These are phyloP conservation scores for Fusarium temperatum DNA, from an alignment of 2,329 filamentous ascomycete genomes.

Conservation along the genomic window DNA sequence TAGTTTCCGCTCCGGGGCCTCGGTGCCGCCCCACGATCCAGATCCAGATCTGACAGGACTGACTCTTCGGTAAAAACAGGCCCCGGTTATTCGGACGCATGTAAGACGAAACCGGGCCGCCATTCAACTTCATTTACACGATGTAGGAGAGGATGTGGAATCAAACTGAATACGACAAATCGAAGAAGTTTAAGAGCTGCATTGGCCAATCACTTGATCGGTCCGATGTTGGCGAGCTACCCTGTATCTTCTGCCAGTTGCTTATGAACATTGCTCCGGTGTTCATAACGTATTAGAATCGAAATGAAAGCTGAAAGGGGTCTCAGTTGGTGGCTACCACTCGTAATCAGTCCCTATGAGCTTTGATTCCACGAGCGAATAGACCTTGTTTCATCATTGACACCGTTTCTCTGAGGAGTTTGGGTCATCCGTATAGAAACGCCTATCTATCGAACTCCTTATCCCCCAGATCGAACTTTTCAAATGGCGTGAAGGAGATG, in stretches of 20 bases:
- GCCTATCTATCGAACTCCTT: neutral
- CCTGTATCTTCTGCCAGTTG: neutral
- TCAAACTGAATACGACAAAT: neutral
- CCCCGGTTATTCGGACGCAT: constrained; percentile 22
- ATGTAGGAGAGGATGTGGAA: neutral
- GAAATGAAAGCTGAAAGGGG: neutral
- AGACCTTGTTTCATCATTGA: neutral
- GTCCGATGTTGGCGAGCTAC: neutral
- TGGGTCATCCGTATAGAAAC: neutral
- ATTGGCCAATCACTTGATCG: neutral
- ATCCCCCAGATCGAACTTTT: neutral
- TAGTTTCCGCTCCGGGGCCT: constrained; percentile 13
- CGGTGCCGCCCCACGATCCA: constrained; percentile 13
- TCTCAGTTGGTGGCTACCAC: neutral
- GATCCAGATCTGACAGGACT: neutral
- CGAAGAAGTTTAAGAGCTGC: neutral
- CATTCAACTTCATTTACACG: neutral
- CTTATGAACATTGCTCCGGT: neutral
- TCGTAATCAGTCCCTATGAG: neutral
- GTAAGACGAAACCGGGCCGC: constrained; percentile 26
- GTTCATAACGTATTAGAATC: neutral
- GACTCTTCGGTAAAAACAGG: neutral
- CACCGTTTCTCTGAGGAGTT: neutral
- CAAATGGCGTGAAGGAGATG: too few relatives aligned
- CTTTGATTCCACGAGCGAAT: neutral